Evolutionary conservation across 2,329 filamentous ascomycete species (phyloP).

Genomic region (Fusarium sp.): DNA sequence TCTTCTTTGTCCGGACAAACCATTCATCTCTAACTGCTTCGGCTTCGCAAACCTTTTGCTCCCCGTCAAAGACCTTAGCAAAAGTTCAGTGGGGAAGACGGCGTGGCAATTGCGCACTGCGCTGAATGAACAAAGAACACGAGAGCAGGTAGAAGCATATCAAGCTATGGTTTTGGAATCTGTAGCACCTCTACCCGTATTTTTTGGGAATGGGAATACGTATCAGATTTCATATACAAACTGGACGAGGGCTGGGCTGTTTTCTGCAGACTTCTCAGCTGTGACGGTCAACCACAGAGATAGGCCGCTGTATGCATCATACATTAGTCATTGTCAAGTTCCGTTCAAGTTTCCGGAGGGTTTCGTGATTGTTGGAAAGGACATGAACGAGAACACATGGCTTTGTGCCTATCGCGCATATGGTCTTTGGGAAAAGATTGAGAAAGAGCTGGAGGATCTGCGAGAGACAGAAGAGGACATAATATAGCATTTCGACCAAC

Average conservation of each 20-base stretch:
- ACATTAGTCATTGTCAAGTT: not conserved
- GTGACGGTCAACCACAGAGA: not conserved
- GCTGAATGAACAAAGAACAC: not conserved
- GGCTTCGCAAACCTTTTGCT: not conserved
- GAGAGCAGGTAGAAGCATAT: not conserved
- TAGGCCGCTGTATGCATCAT: not conserved
- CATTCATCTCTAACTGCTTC: not conserved
- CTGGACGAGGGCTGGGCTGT: not conserved
- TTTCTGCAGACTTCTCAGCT: not conserved
- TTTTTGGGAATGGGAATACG: not conserved
- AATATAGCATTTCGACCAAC: not conserved
- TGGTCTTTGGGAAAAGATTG: conserved; percentile 18
- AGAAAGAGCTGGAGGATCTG: conserved; percentile 13
- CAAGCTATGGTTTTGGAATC: not conserved
- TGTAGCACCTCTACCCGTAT: not conserved
- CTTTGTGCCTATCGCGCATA: conserved; percentile 22
- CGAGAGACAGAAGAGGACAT: too few relatives aligned
- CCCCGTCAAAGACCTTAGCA: accelerated
- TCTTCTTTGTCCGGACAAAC: not conserved
- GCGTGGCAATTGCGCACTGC: not conserved
- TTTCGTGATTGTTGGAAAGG: conserved; percentile 24
- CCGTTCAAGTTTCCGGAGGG: conserved; percentile 17
- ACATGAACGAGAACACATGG: conserved; percentile 24
- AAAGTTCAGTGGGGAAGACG: not conserved
- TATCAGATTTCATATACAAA: not conserved